A percentile compares a stretch with the other conserved stretches of the same genome.
phyloP scores from a whole-genome alignment of 352 stramenopile species.

The Globisporangium nodosum region DNA sequence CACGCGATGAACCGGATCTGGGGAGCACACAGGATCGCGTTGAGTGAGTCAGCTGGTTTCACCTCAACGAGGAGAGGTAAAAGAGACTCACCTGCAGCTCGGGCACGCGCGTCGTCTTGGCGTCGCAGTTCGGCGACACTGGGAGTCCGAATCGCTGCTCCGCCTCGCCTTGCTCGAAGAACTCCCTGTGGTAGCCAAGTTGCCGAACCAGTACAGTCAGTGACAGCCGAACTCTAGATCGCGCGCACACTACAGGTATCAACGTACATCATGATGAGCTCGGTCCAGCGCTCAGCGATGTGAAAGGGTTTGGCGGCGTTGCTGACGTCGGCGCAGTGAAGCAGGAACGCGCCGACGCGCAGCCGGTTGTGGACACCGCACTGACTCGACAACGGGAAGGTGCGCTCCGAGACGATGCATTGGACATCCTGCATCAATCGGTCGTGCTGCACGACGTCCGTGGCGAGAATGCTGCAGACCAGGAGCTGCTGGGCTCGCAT shows the following conservation, averaged over 20 bases:
- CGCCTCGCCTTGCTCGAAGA: constrained; percentile 22
- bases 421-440: constrained; percentile 12
- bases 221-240: neutral
- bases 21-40: neutral
- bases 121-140: constrained; percentile 19
- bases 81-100: constrained; percentile 13
- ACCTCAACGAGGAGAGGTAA: neutral
- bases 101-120: constrained; percentile 12
- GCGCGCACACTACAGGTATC: neutral
- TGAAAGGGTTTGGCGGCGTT: constrained; percentile 22
- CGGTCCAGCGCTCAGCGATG: constrained; percentile 18
- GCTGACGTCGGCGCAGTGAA: constrained; percentile 29
- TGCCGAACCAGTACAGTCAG: neutral
- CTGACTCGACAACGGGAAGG: neutral
- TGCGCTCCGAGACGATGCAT: neutral
- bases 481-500: constrained; percentile 17
- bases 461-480: constrained; percentile 21
- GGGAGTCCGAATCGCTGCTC: constrained; percentile 16
- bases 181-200: constrained; percentile 12
- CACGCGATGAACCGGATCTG: constrained; percentile 28
- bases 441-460: constrained; percentile 18
- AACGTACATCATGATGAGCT: constrained; percentile 19
- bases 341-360: constrained; percentile 18
- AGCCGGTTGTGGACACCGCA: constrained; percentile 6
- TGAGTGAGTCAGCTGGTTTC: neutral